Evolutionary conservation across 2,329 filamentous ascomycete species (phyloP).

Genomic region (Penicillium sp.): DNA sequence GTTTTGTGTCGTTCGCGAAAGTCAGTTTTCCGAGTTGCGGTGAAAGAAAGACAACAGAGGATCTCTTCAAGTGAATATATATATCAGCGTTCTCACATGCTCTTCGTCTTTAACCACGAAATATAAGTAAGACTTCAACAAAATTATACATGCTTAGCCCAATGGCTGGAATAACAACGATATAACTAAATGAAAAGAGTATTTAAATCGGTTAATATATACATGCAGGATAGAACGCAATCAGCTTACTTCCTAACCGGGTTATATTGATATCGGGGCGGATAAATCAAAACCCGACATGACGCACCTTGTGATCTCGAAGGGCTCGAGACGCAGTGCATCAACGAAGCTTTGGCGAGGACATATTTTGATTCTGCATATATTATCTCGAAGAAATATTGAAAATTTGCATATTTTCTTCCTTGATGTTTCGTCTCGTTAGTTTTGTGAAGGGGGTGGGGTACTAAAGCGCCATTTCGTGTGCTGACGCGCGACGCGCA

Average conservation of each 20-base stretch:
- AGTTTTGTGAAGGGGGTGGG: not conserved
- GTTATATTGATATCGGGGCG: slow-evolving; percentile 7
- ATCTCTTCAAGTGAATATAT: not conserved
- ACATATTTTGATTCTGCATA: not conserved
- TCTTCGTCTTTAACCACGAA: not conserved
- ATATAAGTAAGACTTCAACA: not conserved
- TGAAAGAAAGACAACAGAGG: not conserved
- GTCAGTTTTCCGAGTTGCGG: not conserved
- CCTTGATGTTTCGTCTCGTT: not conserved
- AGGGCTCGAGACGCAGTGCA: not conserved
- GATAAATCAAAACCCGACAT: slow-evolving; percentile 6
- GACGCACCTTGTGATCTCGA: slow-evolving; percentile 3
- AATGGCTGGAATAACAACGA: not conserved
- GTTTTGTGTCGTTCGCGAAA: not conserved
- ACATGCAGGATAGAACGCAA: not conserved
- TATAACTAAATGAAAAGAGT: not conserved
- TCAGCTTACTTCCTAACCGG: not conserved
- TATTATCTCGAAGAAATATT: not conserved
- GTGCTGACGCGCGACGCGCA: slow-evolving; percentile 7
- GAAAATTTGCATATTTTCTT: not conserved
- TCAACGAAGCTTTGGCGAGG: not conserved
- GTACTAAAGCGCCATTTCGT: not conserved
- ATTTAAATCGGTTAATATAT: not conserved
- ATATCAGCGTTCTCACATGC: no score
- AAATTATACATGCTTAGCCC: rapidly evolving